Conservation (phyloP, 805 yeast genomes). For the Saccharomyces kudriavzevii region DNA sequence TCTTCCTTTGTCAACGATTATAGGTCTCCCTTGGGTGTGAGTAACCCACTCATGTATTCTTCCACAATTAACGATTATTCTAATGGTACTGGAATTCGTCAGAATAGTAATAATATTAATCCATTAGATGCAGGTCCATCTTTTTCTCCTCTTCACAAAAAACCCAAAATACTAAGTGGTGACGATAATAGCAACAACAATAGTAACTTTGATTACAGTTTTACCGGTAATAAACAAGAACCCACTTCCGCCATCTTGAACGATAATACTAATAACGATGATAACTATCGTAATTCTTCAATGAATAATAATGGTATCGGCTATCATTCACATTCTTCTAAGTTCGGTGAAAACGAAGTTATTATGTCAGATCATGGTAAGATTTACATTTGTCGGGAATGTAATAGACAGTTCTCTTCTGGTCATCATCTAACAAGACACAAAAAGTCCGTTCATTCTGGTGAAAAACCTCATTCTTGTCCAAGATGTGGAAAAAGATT, state of each 20-base stretch:
- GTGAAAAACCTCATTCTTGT: conserved; percentile 32
- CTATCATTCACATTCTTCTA: not conserved
- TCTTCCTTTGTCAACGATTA: conserved; percentile 16
- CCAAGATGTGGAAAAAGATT: conserved; percentile 33
- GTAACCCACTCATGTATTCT: conserved; percentile 16
- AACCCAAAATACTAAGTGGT: not conserved
- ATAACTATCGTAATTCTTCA: conserved; percentile 5
- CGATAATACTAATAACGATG: not conserved
- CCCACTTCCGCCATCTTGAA: not conserved
- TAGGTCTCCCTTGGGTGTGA: conserved; percentile 18
- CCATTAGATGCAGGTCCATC: not conserved
- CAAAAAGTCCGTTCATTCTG: conserved; percentile 33
- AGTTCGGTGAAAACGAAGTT: conserved; percentile 19
- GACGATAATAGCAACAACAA: conserved; percentile 2
- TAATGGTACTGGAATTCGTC: conserved; percentile 8
- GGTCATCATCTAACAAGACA: conserved; percentile 34
- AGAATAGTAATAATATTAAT: not conserved
- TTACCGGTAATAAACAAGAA: not conserved
- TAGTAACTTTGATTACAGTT: conserved; percentile 2
- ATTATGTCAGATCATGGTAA: conserved; percentile 31
- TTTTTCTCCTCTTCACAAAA: not conserved
- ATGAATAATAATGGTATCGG: not conserved
- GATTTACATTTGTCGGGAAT: conserved; percentile 30
- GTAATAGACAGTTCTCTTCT: conserved; percentile 31
- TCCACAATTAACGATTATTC: conserved; percentile 3